Evolutionary conservation across 1,284 basidiomycete species (phyloP).

Genomic region (Apiotrichum gamsii): DNA sequence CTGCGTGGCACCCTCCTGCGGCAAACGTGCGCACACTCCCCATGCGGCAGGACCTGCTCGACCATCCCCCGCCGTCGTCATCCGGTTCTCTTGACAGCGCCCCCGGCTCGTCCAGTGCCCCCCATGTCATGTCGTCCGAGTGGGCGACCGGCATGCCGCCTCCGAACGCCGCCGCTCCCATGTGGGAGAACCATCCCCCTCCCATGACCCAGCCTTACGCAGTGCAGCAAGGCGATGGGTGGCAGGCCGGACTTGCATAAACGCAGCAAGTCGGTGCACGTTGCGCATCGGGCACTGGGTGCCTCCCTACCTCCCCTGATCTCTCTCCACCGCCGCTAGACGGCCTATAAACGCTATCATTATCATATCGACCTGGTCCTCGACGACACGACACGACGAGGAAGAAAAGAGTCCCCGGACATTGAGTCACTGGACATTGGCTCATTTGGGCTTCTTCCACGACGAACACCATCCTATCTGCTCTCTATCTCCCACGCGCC

Average conservation of each 20-base stretch:
- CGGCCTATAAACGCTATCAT: too few relatives aligned
- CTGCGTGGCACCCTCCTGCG: conserved; percentile 10
- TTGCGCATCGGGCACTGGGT: too few relatives aligned
- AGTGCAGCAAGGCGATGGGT: conserved; percentile 15
- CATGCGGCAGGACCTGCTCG: conserved; percentile 7
- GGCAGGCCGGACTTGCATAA: conserved; percentile 17
- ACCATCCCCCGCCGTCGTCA: conserved; percentile 14
- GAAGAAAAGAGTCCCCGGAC: too few relatives aligned
- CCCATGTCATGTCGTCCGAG: conserved; percentile 4
- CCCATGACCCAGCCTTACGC: conserved; percentile 11
- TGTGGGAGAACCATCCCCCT: conserved; percentile 15
- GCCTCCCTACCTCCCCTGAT: too few relatives aligned
- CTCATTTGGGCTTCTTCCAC: too few relatives aligned
- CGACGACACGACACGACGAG: too few relatives aligned
- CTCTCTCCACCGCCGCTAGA: too few relatives aligned
- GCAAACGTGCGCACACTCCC: conserved; percentile 8
- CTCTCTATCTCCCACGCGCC: too few relatives aligned
- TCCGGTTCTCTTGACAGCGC: conserved; percentile 16
- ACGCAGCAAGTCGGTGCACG: not conserved
- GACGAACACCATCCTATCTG: too few relatives aligned
- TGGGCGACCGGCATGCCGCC: conserved; percentile 6
- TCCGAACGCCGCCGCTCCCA: not conserved
- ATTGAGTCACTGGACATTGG: too few relatives aligned
- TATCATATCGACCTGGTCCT: too few relatives aligned
- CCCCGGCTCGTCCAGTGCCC: not conserved